phyloP scores from a whole-genome alignment of 2,329 filamentous ascomycete species.

The Aureobasidium leucospermi region DNA sequence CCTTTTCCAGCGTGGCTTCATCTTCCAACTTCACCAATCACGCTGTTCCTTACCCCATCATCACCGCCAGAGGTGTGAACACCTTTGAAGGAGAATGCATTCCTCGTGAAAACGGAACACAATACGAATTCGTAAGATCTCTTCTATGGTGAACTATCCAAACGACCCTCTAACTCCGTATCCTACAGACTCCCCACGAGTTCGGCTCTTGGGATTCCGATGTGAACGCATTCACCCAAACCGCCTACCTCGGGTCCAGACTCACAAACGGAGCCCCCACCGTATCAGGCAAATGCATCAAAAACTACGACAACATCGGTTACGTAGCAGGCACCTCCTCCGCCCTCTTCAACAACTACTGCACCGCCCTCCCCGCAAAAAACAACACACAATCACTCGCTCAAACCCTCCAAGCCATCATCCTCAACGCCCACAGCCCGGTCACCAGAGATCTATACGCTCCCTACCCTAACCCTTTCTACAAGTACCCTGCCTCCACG shows the following conservation, averaged over 20 bases:
- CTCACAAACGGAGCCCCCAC: conserved; percentile 44
- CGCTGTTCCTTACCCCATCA: conserved; percentile 39
- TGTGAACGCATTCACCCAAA: conserved; percentile 53
- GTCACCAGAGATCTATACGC: conserved; percentile 36
- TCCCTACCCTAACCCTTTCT: conserved; percentile 56
- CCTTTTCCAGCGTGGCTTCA: conserved; percentile 28
- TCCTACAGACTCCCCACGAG: conserved; percentile 53
- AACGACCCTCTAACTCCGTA: neutral
- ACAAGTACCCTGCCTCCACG: conserved; percentile 41
- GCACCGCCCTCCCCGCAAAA: conserved; percentile 20
- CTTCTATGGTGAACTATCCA: neutral
- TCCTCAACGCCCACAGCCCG: conserved; percentile 24
- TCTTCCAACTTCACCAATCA: conserved; percentile 34
- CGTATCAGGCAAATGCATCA: conserved; percentile 36
- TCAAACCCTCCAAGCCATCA: conserved; percentile 24
- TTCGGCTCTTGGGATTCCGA: conserved; percentile 58
- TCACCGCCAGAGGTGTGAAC: conserved; percentile 34
- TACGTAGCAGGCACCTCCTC: conserved; percentile 41
- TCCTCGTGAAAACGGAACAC: conserved; percentile 45
- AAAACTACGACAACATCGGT: conserved; percentile 43
- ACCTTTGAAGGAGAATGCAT: conserved; percentile 31
- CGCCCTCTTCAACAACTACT: conserved; percentile 34
- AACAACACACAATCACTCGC: conserved; percentile 21
- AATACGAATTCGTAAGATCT: conserved; percentile 42
- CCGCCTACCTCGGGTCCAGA: conserved; percentile 53